Evolutionary conservation across 2,329 filamentous ascomycete species (phyloP), one percentile per base, ranked within the genome.

Genomic region (Verticillium nubilum): DNA sequence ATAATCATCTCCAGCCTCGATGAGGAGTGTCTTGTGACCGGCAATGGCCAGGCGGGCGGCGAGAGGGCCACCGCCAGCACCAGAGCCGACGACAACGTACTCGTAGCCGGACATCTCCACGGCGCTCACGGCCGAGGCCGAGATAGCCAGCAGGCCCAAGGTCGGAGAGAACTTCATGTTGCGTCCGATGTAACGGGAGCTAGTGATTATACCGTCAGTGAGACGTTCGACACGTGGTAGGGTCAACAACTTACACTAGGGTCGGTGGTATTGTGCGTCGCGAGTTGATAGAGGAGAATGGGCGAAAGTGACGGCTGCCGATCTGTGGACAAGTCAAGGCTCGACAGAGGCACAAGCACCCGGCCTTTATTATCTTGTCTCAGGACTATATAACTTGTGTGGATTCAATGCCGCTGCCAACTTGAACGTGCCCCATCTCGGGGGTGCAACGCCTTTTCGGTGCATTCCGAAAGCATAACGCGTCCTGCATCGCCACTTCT

Each of bases 81-180:
- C 84, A 6, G 82, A 84, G 12, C 85, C 85, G 37, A 87, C 83
- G 10, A 88, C 78, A 28, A 88, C 75, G 70, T 86, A 88, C 61
- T 88, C 85, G 66, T 88, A 88, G 19, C 67, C 71, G 2, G 67
- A 65, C 10, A 72, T 66, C 7, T 69, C 59, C 27, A 68, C 67
- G 25, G 69, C 66, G 1, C 55, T 54, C 17, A 61, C 65, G 2
- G 37, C 37, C 37, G 37, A 47, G 4, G 62, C 62, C 12, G 64
- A 65, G 19, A 62, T 54, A 57, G 66, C 67, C 25, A 67, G 12
- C 10, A 69, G 62, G 52, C 63, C 57, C 47, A 66, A 26, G 9
- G 60, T 35, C 7, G 56, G 53, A 7, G 57, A 52, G 57, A 61
- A 50, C 55, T 54, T 62, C 61, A 62, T 62, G 15, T 52, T 25